Conservation (phyloP, 108 stramenopile genomes). For the Cyclotella atomus region DNA sequence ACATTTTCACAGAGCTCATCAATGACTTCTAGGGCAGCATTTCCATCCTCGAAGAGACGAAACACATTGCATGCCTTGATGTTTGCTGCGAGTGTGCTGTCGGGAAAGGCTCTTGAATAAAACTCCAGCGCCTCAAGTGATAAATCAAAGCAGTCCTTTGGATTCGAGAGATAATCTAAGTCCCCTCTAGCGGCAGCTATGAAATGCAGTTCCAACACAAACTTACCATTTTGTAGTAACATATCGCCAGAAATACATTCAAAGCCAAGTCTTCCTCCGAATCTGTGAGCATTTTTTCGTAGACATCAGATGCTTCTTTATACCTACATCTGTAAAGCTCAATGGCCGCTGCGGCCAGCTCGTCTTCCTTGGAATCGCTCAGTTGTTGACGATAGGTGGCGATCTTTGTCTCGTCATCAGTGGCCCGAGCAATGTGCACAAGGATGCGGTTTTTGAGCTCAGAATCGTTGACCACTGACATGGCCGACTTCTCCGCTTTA, state of each 20-base stretch:
- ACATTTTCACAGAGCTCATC: slow-evolving; percentile 69
- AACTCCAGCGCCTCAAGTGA: slow-evolving; percentile 80
- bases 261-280: slow-evolving; percentile 80
- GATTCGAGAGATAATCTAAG: too few species aligned
- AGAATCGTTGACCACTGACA: slow-evolving; percentile 41
- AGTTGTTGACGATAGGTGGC: slow-evolving; percentile 78
- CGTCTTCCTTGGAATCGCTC: slow-evolving; percentile 72
- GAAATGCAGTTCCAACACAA: background rate
- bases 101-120: slow-evolving; percentile 59
- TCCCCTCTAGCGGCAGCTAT: too few species aligned
- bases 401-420: slow-evolving; percentile 73
- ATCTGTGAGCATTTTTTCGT: slow-evolving; percentile 77
- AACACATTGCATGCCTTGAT: slow-evolving; percentile 90
- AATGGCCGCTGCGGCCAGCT: slow-evolving; percentile 82
- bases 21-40: slow-evolving; percentile 81
- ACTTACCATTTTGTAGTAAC: slow-evolving; percentile 80
- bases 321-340: slow-evolving; percentile 81
- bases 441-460: slow-evolving; percentile 75
- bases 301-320: slow-evolving; percentile 86
- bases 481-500: slow-evolving; percentile 48
- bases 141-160: slow-evolving; percentile 75
- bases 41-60: slow-evolving; percentile 75
- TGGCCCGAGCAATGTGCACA: slow-evolving; percentile 73
- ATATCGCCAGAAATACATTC: slow-evolving; percentile 90
- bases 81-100: slow-evolving; percentile 75